Percentiles rank a stretch among this genome's conserved stretches.
These are phyloP conservation scores for Codiaeum variegatum DNA, from an alignment of 441 rosid species.

Conservation along the genomic window DNA sequence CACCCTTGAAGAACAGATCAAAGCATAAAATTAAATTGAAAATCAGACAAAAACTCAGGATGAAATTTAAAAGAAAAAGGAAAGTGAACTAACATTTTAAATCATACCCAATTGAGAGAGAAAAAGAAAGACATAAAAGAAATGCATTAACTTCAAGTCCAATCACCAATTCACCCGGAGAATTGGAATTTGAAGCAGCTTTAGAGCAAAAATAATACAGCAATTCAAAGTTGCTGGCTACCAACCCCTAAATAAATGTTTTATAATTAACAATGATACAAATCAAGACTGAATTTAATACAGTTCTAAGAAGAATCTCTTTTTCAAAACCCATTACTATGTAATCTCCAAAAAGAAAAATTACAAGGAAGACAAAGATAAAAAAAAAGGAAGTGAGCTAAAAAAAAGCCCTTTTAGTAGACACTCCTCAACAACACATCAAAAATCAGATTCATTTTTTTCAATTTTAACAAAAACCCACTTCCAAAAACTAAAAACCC, in stretches of 20 bases:
- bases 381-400: not conserved
- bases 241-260: slow-evolving; percentile 14
- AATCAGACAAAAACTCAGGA: not conserved
- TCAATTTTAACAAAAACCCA: slow-evolving; percentile 4
- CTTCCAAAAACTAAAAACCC: slow-evolving; percentile 12
- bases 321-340: slow-evolving; percentile 15
- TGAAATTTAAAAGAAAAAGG: not conserved
- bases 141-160: slow-evolving; percentile 15
- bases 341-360: not conserved
- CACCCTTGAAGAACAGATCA: slow-evolving; percentile 8
- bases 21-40: not conserved
- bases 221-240: slow-evolving; percentile 5
- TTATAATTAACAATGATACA: slow-evolving; percentile 19
- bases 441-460: not conserved
- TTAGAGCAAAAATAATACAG: slow-evolving; percentile 12
- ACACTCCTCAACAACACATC: not conserved
- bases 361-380: not conserved
- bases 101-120: not conserved
- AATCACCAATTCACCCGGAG: slow-evolving; percentile 8
- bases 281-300: slow-evolving; percentile 7
- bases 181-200: slow-evolving; percentile 21
- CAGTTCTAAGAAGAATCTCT: not conserved
- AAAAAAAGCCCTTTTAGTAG: not conserved
- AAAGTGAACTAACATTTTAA: not conserved
- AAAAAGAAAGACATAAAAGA: not conserved